Conservation (phyloP, 495 filamentous ascomycete genomes). For the Aspergillus nanangensis region DNA sequence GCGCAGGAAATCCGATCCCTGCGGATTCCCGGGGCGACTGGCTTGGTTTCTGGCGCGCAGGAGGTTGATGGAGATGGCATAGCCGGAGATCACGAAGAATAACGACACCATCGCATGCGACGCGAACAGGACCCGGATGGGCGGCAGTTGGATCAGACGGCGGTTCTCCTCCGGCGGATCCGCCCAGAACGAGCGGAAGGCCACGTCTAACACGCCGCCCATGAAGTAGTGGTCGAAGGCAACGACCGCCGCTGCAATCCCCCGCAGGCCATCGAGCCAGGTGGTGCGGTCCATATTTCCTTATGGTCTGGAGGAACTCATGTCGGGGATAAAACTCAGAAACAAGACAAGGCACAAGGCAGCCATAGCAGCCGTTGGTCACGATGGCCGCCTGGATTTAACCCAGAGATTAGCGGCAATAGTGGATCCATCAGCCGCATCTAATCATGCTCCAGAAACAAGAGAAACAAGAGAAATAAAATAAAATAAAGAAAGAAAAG, state of each 20-base stretch:
- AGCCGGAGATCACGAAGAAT: conserved; percentile 60
- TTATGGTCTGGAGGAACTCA: not conserved
- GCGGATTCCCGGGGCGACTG: conserved; percentile 35
- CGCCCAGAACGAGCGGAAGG: conserved; percentile 21
- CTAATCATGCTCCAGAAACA: too few relatives aligned
- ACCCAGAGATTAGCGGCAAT: too few relatives aligned
- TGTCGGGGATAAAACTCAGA: too few relatives aligned
- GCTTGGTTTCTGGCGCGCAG: not conserved
- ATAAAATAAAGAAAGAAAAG: too few relatives aligned
- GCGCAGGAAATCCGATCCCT: conserved; percentile 19
- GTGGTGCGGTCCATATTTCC: conserved; percentile 6
- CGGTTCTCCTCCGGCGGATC: conserved; percentile 31
- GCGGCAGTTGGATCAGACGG: conserved; percentile 50
- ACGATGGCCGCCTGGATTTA: not conserved
- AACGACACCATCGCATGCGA: conserved; percentile 56
- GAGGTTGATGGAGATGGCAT: conserved; percentile 41
- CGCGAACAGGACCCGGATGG: conserved; percentile 48
- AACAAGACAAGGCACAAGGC: too few relatives aligned
- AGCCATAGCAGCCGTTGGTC: too few relatives aligned
- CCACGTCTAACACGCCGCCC: conserved; percentile 12
- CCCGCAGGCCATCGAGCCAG: conserved; percentile 22
- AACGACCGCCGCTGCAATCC: conserved; percentile 19
- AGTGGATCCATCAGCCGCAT: too few relatives aligned
- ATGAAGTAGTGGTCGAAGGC: conserved; percentile 18
- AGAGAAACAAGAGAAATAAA: not conserved